Base-by-base conservation (phyloP, 1,284 basidiomycete genomes). In the Sporisorium exsertum region DNA sequence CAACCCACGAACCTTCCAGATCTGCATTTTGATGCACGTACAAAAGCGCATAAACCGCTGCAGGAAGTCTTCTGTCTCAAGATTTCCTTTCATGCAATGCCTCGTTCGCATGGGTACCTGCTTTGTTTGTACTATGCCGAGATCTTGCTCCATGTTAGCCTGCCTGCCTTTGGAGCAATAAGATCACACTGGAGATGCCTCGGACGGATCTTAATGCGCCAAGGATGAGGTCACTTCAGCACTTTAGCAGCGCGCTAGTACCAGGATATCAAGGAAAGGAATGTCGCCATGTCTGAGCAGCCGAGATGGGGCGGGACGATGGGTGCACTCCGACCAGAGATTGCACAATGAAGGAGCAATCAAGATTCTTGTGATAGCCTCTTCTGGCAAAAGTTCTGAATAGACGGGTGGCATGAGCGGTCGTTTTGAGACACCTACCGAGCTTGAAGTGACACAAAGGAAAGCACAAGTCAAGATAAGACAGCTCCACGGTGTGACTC, bases 251-350 rank as follows among this genome's bases (percentile, higher is more conserved):
- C 49, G n/a, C 49, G 9, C 32, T 24, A 29, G 50, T 52, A 54
- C 35, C 37, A 15, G 16, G 3, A 35, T 16, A 40, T n/a, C 35
- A 54, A 16, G 35, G 37, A 55, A 27, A 32, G 18, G 18, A 9
- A 50, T 50, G 49, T 50, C 49, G 29, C 49, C 16, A 32, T 50
- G 49, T 13, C 27, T 10, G 18, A 32, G 6, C 9, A n/a, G 32
- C 20, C 22, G 43, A 57, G 55, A 57, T 22, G 43, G 29, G 24
- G 43, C 32, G 55, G 43, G 43, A 57, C 20, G 20, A 64, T 60
- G 61, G 49, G 57, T 47, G 50, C 45, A 69, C 67, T 64, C 67
- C 53, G 61, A 64, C 61, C 20, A n/a, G 5, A 49, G 50, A 69
- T 69, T 61, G 61, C 61, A 64, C 52, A 53, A 61, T 61, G 51